phyloP scores from a whole-genome alignment of 148 eudicot genomes.

The Cornus kousa region DNA sequence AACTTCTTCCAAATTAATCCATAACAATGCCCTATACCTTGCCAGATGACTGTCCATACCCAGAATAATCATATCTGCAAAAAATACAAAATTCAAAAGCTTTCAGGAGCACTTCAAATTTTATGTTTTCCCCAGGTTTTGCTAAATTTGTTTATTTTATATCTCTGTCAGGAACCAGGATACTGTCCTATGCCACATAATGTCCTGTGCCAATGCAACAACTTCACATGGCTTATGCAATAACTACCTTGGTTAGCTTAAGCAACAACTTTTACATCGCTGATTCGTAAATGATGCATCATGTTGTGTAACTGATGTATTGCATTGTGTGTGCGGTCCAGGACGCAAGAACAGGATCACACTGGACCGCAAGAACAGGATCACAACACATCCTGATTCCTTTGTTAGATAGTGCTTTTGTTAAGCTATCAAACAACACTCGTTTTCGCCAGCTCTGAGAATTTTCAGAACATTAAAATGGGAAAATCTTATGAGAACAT shows the following conservation, averaged over 20 bases:
- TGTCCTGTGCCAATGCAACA: too few relatives aligned
- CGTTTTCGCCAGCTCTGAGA: neutral
- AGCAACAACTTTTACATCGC: too few relatives aligned
- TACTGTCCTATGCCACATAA: too few relatives aligned
- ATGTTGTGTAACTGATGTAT: too few relatives aligned
- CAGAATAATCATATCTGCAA: conserved; percentile 91
- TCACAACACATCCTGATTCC: too few relatives aligned
- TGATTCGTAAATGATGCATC: too few relatives aligned
- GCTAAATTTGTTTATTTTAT: neutral
- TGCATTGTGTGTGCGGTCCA: too few relatives aligned
- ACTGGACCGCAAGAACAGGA: too few relatives aligned
- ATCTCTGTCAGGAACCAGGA: too few relatives aligned
- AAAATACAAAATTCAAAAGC: conserved; percentile 11
- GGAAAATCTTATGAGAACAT: neutral
- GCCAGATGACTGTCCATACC: conserved; percentile 89
- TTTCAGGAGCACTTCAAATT: conserved; percentile 8
- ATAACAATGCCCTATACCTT: conserved; percentile 46
- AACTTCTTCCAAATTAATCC: conserved; percentile 4
- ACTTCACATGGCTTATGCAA: too few relatives aligned
- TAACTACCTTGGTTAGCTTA: too few relatives aligned
- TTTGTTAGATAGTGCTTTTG: neutral
- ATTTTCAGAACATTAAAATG: neutral
- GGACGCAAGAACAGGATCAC: too few relatives aligned
- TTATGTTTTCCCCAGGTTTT: neutral
- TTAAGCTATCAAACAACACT: neutral